phyloP scores from a whole-genome alignment of 169 alveolate species.

The Plasmodium cynomolgi region DNA sequence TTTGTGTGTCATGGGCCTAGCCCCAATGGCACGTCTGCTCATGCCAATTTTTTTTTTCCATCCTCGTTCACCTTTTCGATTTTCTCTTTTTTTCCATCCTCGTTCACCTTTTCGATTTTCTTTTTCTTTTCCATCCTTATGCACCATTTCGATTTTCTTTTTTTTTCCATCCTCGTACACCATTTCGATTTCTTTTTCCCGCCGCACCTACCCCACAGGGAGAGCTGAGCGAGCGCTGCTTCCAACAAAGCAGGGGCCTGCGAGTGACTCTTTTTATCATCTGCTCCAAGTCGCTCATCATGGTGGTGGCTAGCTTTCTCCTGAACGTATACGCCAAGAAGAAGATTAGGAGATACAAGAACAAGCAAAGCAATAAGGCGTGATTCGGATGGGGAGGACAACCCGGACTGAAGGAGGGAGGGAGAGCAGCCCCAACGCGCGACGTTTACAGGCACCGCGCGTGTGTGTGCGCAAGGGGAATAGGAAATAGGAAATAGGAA shows the following conservation, averaged over 20 bases:
- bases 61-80: too few species aligned
- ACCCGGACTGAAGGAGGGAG: not conserved
- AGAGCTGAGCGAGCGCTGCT: slow-evolving; percentile 33
- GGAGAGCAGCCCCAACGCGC: not conserved
- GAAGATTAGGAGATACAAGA: slow-evolving; percentile 14
- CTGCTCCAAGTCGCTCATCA: slow-evolving; percentile 31
- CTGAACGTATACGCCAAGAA: slow-evolving; percentile 32
- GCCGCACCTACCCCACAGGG: slow-evolving; percentile 17
- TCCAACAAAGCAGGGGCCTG: slow-evolving; percentile 25
- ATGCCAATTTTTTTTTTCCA: not conserved
- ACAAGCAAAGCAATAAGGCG: slow-evolving; percentile 1
- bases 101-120: too few species aligned
- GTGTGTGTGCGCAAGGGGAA: not conserved
- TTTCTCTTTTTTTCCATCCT: not conserved
- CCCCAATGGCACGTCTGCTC: not conserved
- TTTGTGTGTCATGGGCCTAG: not conserved
- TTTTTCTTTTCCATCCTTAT: too few species aligned
- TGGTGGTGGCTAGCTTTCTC: slow-evolving; percentile 10
- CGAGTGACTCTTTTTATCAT: slow-evolving; percentile 20
- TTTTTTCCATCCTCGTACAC: too few species aligned
- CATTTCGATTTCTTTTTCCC: too few species aligned
- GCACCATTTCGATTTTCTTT: too few species aligned
- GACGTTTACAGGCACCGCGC: not conserved
- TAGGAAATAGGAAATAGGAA: not conserved
- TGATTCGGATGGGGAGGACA: not conserved